Evolutionary conservation across 768 basidiomycete genomes (phyloP).

Genomic region (Mycena venus): DNA sequence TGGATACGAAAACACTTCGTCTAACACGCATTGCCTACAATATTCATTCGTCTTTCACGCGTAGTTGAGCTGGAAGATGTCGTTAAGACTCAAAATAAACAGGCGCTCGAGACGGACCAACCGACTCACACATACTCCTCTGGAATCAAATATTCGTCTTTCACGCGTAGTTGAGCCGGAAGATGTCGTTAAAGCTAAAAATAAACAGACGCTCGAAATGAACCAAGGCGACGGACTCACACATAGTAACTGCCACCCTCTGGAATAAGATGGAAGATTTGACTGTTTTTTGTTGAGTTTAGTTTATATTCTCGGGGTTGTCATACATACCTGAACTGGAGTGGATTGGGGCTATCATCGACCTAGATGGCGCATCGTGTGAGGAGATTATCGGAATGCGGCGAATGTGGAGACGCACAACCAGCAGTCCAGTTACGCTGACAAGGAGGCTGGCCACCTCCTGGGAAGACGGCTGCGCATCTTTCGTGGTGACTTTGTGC

Average conservation of each 20-base stretch:
- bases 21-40: neutral
- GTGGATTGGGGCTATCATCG: constrained; percentile 82
- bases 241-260: constrained; percentile 86
- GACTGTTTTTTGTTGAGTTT: too few relatives aligned
- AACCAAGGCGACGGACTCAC: constrained; percentile 59
- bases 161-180: constrained; percentile 74
- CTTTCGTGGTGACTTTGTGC: constrained; percentile 86
- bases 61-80: constrained; percentile 93
- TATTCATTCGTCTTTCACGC: constrained; percentile 48
- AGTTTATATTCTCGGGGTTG: too few relatives aligned
- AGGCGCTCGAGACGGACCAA: neutral
- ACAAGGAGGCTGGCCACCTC: constrained; percentile 74
- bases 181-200: neutral
- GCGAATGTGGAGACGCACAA: constrained; percentile 60
- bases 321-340: too few relatives aligned
- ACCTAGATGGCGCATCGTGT: constrained; percentile 63
- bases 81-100: constrained; percentile 81
- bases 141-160: constrained; percentile 75
- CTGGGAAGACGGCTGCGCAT: constrained; percentile 87
- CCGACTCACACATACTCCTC: constrained; percentile 89
- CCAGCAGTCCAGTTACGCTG: constrained; percentile 88
- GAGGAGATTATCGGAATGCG: neutral
- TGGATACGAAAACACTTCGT: neutral
- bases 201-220: constrained; percentile 3
- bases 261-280: constrained; percentile 92